phyloP scores from a whole-genome alignment of 257 asterid genomes.

The Coffea canephora region DNA sequence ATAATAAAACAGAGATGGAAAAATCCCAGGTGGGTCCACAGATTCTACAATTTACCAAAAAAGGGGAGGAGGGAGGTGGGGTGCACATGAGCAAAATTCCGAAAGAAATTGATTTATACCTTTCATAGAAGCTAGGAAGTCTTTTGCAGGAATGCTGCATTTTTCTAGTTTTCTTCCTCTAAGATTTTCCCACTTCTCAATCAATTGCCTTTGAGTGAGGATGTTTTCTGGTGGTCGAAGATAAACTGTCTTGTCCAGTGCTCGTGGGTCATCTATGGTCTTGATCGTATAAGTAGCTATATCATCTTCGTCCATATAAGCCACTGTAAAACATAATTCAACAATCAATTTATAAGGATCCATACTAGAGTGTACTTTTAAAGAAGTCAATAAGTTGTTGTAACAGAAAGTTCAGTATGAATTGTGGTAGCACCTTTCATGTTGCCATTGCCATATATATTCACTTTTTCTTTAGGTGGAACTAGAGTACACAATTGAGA shows the following conservation, averaged over 20 bases:
- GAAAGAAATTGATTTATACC: conserved; percentile 26
- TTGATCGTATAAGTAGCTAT: conserved; percentile 62
- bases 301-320: conserved; percentile 69
- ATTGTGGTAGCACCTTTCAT: conserved; percentile 41
- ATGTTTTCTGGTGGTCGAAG: conserved; percentile 62
- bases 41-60: too few species aligned
- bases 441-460: conserved; percentile 63
- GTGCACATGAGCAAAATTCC: background rate
- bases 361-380: background rate
- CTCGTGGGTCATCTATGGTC: conserved; percentile 63
- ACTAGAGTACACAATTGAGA: conserved; percentile 62
- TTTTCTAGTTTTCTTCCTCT: conserved; percentile 53
- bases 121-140: conserved; percentile 53
- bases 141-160: conserved; percentile 39
- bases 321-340: conserved; percentile 26
- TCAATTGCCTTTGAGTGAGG: conserved; percentile 54
- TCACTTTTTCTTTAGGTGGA: conserved; percentile 57
- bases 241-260: conserved; percentile 74
- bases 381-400: background rate
- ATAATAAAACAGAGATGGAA: too few species aligned
- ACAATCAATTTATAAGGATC: background rate
- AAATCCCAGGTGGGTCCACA: too few species aligned
- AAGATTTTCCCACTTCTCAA: conserved; percentile 63
- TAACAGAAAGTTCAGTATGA: background rate
- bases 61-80: background rate